A percentile compares a stretch with the other conserved stretches of the same genome.
Evolutionary conservation across 225 moss, liverwort and hornwort species (phyloP).

Genomic region (Sphagnum contortum): DNA sequence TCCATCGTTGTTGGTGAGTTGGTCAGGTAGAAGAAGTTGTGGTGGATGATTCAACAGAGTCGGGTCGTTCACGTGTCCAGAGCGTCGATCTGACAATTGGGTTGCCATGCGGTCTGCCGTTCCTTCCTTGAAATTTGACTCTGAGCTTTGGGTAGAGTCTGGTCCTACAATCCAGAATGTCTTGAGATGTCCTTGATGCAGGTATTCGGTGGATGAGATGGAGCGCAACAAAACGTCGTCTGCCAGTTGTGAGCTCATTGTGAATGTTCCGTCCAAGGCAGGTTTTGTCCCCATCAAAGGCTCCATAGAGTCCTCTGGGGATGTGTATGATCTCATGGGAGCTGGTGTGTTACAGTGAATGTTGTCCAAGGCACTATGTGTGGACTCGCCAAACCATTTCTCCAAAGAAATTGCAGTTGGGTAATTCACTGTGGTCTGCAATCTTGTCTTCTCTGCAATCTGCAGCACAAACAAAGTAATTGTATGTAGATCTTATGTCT

Average conservation of each 20-base stretch:
- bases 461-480: neutral
- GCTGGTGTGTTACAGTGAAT: neutral
- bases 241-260: conserved; percentile 23
- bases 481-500: no score
- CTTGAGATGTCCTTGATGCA: conserved; percentile 40
- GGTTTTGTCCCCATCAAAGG: conserved; percentile 23
- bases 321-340: conserved; percentile 3
- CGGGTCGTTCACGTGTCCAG: no score
- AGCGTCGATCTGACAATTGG: no score
- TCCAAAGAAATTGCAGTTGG: conserved; percentile 21
- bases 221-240: conserved; percentile 13
- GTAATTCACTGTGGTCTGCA: conserved; percentile 16
- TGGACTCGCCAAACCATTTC: conserved; percentile 21
- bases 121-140: conserved; percentile 9
- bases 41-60: no score
- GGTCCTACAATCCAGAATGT: conserved; percentile 29
- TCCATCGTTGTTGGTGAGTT: no score
- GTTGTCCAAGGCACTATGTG: conserved; percentile 3
- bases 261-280: conserved; percentile 11
- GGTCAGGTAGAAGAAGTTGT: no score
- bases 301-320: conserved; percentile 2
- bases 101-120: no score
- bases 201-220: conserved; percentile 24
- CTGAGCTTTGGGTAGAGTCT: conserved; percentile 12
- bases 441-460: conserved; percentile 29